Base-by-base conservation (phyloP, 164 flowering plant species). In the Vitis amurensis region DNA sequence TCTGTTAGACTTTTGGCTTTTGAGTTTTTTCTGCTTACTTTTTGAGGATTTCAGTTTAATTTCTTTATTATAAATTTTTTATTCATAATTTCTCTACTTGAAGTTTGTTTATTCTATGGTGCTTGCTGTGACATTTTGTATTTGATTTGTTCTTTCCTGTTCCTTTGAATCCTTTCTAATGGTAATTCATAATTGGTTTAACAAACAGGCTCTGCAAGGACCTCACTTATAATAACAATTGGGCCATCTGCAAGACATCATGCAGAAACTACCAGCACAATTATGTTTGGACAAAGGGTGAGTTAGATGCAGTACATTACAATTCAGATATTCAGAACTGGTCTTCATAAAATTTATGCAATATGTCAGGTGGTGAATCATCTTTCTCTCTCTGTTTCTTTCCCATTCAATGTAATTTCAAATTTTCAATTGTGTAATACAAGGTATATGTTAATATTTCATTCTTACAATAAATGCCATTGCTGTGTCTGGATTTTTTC, bases 261-360 rank as follows among this genome's bases (percentile, higher is more conserved):
- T 79, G 85, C 87, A 63, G 98, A 94, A 83, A 90, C 98, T 59
- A 69, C 93, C 57, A 94, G 97, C 85, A 91, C 98, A 44, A 83
- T 94, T 59, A 87, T 91, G 94, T 94, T 94, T 83, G 98, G 96
- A 50, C 98, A 94, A 72, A 79, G 98, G 80, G 98, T 94, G 76
- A 79, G 92, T 71, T 71, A 37, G 19, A 55, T 49, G 12, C 47
- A 68, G 7, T 53, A 48, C 11, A 2, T 61, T 17, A 30, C 11
- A 9, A 13, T 58, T 56, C 29, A 12, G 51, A 15, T 27, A 13
- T 58, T 59, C 27, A 23, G 47, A 47, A 48, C 47, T 14, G 11
- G 16, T 61, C 14, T 6, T 64, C 11, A 4, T 49, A 30, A 12
- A 61, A 13, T 61, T 31, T 61, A 27, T 66, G 61, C 60, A 3